A percentile compares a stretch with the other conserved stretches of the same genome.
Evolutionary conservation across 2,329 filamentous ascomycete species (phyloP).

Genomic region (Fusarium subtropicale): DNA sequence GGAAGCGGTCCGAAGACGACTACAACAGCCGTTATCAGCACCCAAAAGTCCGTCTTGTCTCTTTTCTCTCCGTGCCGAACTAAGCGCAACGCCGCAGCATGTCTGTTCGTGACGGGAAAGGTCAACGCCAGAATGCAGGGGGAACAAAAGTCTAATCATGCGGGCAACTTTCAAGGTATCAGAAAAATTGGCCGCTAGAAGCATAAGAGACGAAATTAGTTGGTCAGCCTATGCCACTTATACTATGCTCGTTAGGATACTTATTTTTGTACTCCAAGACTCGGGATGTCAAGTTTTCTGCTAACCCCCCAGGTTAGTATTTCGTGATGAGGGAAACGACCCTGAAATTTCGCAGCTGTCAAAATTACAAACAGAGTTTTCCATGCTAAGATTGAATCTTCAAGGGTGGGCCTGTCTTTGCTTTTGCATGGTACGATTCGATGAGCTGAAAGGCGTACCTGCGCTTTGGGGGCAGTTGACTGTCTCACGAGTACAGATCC

Average conservation of each 20-base stretch:
- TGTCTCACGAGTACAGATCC: background rate
- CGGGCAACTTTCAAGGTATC: background rate
- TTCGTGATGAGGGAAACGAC: background rate
- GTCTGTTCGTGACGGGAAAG: background rate
- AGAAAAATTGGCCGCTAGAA: too few species aligned
- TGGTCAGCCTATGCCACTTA: too few species aligned
- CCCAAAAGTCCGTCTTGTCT: background rate
- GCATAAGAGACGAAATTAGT: too few species aligned
- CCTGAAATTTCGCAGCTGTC: background rate
- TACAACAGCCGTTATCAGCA: background rate
- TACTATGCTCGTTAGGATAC: too few species aligned
- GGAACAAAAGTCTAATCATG: slow-evolving; percentile 2
- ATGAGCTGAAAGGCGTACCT: too few species aligned
- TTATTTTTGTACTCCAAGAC: too few species aligned
- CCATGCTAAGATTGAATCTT: background rate
- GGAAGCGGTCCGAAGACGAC: slow-evolving; percentile 7
- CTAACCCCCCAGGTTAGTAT: background rate
- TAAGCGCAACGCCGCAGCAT: slow-evolving; percentile 2
- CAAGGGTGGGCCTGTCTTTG: background rate
- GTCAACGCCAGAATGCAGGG: slow-evolving; percentile 1
- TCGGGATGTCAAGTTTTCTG: too few species aligned
- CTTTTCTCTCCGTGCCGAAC: background rate
- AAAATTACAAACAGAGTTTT: background rate
- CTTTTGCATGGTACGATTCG: background rate
- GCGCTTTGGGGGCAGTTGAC: background rate